Conservation (phyloP, 1,284 basidiomycete species). For the Albatrellus sp. region DNA sequence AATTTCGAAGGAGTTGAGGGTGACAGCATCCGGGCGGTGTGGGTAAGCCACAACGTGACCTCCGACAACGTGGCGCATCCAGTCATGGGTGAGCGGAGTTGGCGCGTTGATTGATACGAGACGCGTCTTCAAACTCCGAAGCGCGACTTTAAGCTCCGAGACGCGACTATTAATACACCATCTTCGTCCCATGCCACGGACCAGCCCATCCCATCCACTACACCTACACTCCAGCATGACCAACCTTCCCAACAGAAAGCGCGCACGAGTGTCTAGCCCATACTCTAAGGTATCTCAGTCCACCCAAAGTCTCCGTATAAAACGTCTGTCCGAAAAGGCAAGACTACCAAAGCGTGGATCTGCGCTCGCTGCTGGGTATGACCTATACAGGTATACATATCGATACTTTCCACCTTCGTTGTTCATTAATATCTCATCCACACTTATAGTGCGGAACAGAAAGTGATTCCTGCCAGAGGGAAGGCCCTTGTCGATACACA, state of each 20-base stretch:
- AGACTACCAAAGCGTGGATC: conserved; percentile 84
- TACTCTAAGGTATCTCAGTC: conserved; percentile 26
- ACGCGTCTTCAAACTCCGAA: conserved; percentile 2
- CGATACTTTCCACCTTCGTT: neutral
- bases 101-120: too few relatives aligned
- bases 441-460: conserved; percentile 56
- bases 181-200: neutral
- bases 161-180: neutral
- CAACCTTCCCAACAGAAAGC: conserved; percentile 38
- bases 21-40: too few relatives aligned
- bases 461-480: conserved; percentile 70
- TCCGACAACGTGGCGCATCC: neutral
- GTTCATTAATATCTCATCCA: conserved; percentile 6
- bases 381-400: conserved; percentile 68
- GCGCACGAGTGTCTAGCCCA: too few relatives aligned
- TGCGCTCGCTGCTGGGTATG: conserved; percentile 82
- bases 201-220: neutral
- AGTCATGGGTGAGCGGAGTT: conserved; percentile 10
- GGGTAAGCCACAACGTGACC: too few relatives aligned
- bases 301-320: conserved; percentile 61
- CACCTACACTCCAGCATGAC: conserved; percentile 8
- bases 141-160: neutral
- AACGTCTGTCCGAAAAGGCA: conserved; percentile 74
- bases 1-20: neutral
- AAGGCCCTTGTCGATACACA: conserved; percentile 88